phyloP scores from a whole-genome alignment of 2,329 filamentous ascomycete genomes.

The Verticillium isaacii region DNA sequence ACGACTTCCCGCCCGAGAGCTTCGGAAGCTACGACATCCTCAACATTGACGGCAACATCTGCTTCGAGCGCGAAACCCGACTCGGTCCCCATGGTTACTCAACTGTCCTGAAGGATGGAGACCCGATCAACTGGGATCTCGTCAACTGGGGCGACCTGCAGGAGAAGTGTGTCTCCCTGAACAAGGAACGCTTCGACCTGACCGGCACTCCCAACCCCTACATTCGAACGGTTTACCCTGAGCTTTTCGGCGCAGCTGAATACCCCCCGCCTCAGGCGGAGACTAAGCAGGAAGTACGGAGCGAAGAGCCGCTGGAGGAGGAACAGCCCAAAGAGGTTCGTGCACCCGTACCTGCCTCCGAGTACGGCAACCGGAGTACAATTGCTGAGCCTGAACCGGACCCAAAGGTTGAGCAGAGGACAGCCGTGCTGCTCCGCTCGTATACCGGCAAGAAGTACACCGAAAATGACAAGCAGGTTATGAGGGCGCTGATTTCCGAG shows the following conservation, averaged over 20 bases:
- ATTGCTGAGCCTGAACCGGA: conserved; percentile 1
- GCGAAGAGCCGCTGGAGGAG: neutral
- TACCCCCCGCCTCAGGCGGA: neutral
- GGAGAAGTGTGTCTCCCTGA: conserved; percentile 58
- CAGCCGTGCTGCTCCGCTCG: conserved; percentile 70
- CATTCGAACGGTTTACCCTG: conserved; percentile 32
- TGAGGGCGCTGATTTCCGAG: conserved; percentile 76
- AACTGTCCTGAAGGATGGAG: conserved; percentile 38
- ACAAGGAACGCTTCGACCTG: conserved; percentile 58
- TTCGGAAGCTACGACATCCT: conserved; percentile 60
- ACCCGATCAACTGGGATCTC: conserved; percentile 52
- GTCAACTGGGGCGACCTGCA: conserved; percentile 71
- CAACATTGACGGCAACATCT: conserved; percentile 57
- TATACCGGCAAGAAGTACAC: conserved; percentile 73
- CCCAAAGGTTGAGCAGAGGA: conserved; percentile 45
- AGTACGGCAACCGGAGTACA: neutral
- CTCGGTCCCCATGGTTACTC: conserved; percentile 61
- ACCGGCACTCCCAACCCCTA: conserved; percentile 37
- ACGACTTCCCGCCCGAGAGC: conserved; percentile 52
- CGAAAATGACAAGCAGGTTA: conserved; percentile 71
- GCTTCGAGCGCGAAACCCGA: conserved; percentile 65
- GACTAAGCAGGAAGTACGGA: neutral
- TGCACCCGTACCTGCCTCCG: neutral
- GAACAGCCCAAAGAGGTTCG: neutral
- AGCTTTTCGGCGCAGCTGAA: neutral